Conservation (phyloP, 352 stramenopile genomes). For the Phytophthora rubi region DNA sequence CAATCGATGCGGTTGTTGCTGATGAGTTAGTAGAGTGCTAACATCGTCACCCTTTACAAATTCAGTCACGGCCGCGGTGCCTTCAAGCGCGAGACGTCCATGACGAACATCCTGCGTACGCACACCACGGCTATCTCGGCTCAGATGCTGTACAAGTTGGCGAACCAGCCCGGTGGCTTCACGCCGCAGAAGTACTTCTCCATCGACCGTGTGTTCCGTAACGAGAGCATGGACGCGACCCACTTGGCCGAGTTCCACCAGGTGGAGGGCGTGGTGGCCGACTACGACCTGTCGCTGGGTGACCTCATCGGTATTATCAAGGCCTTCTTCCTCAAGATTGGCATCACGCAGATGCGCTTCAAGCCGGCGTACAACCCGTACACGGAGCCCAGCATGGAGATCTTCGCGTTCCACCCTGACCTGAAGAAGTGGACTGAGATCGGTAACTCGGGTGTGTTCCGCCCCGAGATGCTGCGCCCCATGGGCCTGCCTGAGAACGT, state of each 20-base stretch:
- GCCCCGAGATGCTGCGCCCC: constrained; percentile 98
- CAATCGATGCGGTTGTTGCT: not conserved
- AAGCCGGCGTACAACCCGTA: constrained; percentile 99
- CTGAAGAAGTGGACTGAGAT: constrained; percentile 99
- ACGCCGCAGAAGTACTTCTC: constrained; percentile 98
- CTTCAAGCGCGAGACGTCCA: constrained; percentile 95
- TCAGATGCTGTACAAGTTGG: constrained; percentile 99
- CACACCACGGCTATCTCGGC: constrained; percentile 99
- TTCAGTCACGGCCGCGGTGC: constrained; percentile 76
- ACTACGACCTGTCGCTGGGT: constrained; percentile 98
- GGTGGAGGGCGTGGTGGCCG: constrained; percentile 98
- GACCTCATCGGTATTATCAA: constrained; percentile 99
- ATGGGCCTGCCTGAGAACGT: constrained; percentile 99
- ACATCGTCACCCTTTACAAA: not conserved
- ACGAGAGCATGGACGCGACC: constrained; percentile 99
- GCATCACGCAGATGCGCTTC: constrained; percentile 99
- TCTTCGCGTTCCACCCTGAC: constrained; percentile 99
- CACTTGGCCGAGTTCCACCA: constrained; percentile 99
- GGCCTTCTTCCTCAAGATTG: constrained; percentile 99
- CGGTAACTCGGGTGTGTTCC: constrained; percentile 99
- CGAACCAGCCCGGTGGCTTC: constrained; percentile 96
- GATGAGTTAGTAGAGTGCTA: not conserved
- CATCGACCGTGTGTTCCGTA: constrained; percentile 99
- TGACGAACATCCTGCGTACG: constrained; percentile 99
- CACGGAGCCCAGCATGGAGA: constrained; percentile 99